phyloP scores from a whole-genome alignment of 306 rosid species.

The Inga laurina region DNA sequence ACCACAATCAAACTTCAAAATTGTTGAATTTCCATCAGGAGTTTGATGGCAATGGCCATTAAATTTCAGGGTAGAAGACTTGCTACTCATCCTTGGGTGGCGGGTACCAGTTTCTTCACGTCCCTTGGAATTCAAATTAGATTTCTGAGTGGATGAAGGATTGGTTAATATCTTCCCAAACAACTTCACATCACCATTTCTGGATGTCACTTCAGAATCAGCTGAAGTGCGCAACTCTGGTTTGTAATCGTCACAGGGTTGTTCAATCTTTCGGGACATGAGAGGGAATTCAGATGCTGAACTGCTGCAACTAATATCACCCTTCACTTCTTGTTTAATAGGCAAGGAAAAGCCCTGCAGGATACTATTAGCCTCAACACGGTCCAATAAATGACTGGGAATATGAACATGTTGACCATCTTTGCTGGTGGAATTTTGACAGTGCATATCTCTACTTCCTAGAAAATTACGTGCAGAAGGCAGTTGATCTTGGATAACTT shows the following conservation, averaged over 20 bases:
- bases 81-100: conserved; percentile 48
- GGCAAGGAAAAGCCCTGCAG: conserved; percentile 58
- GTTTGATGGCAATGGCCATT: conserved; percentile 49
- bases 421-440: conserved; percentile 38
- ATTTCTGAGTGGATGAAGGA: conserved; percentile 55
- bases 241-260: conserved; percentile 35
- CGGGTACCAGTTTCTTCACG: conserved; percentile 51
- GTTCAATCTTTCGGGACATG: conserved; percentile 49
- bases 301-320: conserved; percentile 44
- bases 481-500: conserved; percentile 45
- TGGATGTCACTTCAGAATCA: conserved; percentile 63
- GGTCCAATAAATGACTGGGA: conserved; percentile 31
- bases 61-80: conserved; percentile 48
- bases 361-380: conserved; percentile 45
- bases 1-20: conserved; percentile 58
- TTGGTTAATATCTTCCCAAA: conserved; percentile 83
- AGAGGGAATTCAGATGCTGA: conserved; percentile 51
- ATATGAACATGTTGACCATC: conserved; percentile 47
- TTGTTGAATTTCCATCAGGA: conserved; percentile 52
- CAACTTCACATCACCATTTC: conserved; percentile 90
- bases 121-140: conserved; percentile 45
- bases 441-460: conserved; percentile 39
- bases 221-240: conserved; percentile 37
- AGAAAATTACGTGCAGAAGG: conserved; percentile 52
- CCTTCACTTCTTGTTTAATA: conserved; percentile 51